Base-by-base conservation (phyloP, 2,329 filamentous ascomycete species). In the Phialocephala sp. region DNA sequence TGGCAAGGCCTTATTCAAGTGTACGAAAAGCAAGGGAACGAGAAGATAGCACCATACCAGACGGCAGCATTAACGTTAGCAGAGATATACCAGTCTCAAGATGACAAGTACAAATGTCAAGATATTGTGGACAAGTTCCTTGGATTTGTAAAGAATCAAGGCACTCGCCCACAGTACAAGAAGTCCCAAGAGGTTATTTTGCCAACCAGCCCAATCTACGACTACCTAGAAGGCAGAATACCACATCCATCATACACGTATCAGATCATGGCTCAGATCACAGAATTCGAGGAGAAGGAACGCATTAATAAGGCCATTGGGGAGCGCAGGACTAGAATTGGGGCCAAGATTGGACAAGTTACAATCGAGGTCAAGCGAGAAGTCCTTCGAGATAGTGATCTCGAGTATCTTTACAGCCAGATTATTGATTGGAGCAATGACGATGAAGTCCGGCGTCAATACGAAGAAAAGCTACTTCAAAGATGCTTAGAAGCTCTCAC, bases 401-500 rank as follows among this genome's bases (percentile, higher is more conserved):
- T 99, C n/a, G 93, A 94, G 72, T 81, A 88, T 41, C 80, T 97
- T 55, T 98, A 97, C 75, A 87, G 87, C 64, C 85, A 93, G 60
- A 84, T 97, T 59, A 94, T 97, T 74, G 89, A 97, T 75, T 99
- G 95, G 95, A 90, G 90, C 11, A 87, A 82, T 64, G 93, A 98
- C 72, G 95, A 99, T 74, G 92, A 94, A 24, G 77, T 93, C 39
- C 87, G 95, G 55, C 89, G 94, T 43, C 85, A 86, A 43, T 96
- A 94, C 68, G 96, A 99, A 76, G 94, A 98, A 77, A 98, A 94
- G 79, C 83, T 97, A 15, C 79, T 99, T 3, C 86, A 90, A 68
- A 87, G 94, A 74, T 92, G 90, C 67, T 90, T 94, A 71, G 93
- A 97, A 64, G 85, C 87, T 5, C 84, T 99, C 0, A 78, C 90